Evolutionary conservation across 148 eudicot genomes (phyloP), one percentile per base, ranked within the genome.

Genomic region (Heliosperma pusillum): DNA sequence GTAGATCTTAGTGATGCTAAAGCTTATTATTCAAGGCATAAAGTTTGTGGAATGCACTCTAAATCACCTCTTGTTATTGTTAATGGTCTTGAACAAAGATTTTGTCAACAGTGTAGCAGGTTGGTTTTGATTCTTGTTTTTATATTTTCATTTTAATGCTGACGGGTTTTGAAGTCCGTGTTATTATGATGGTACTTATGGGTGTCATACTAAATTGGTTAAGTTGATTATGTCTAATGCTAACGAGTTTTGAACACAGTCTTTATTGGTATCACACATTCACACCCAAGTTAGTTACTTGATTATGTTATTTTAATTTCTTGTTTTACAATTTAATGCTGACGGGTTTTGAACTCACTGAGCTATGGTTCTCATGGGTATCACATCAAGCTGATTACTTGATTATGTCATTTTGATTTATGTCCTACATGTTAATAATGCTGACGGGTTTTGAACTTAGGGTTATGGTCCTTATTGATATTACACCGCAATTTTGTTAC

Each of bases 71-170:
- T 44, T 78, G 98, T 93, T 24, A 72, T 85, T 80, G 98, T 93
- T 82, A 77, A 57, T 61, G 98, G 98, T 17, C 53, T 89, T 83
- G 79, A 88, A 63, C 97, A 93, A 76, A 81, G 98, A 63, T 93
- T 93, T 82, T 93, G 98, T 84, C 98, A 93, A 84, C 97, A 93
- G 88, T 93, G 98, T 70, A 93, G 98, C 90, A 87, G 97, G 97
- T 91, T 55, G 21, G 22, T 77, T 59, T 22, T 69, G 2, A 45
- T 52, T 21, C 8, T 33, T 50, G 62, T 53, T 5, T 47, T 72
- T 12, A 52, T 27, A 42, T 20, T 55, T 58, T 76, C 0, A 70
- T 60, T 21, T 36, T 59, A 56, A 19, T 59, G 24, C 42, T 36
- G 42, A 36, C 40, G 40, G 40, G 40, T 58, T 58, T 19, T 44